Base-by-base conservation (phyloP, 1,284 basidiomycete species). In the Ceratobasidium sp. region DNA sequence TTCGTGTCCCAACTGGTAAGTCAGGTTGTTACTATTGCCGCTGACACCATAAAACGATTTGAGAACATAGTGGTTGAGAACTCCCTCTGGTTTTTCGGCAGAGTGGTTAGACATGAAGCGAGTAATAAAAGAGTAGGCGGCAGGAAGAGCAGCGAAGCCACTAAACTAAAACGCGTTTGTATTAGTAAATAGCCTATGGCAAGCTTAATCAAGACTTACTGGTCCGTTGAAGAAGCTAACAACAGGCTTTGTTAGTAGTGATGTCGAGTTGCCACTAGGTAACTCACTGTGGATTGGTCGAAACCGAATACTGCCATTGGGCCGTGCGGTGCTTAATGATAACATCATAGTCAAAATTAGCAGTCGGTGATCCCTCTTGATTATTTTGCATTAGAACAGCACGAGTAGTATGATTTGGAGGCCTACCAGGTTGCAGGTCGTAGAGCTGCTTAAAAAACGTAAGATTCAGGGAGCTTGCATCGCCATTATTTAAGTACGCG, bases 41-140 rank as follows among this genome's bases (percentile, higher is more conserved):
- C 42, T 64, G 6, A 74, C 70, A n/a, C 23, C 70, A 52, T 50
- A 74, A 40, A 74, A 74, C 17, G 70, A 62, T 44, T 75, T 75
- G 46, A 75, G 71, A 20, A 38, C 40, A 0, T 65, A 61, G 50
- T 75, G 71, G 48, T 75, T 56, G 2, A 75, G 61, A 59, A 62
- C 17, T 48, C 70, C 70, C 5, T 48, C 46, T 46, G 70, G 70
- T 10, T 38, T 1, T 44, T 74, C 59, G 9, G 44, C 57, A 12
- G 70, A 74, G 26, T 74, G 59, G 38, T 74, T 74, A 15, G 70
- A 74, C 42, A 74, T 62, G 13, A 62, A 74, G 26, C 44, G 12
- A 23, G 70, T 59, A n/a, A 64, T 62, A 33, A 74, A 64, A 3
- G 57, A 50, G 52, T 64, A 59, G 10, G 70, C 57, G 28, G 57